Base-by-base conservation (phyloP, 2,329 filamentous ascomycete genomes). In the Bipolaris oryzae region DNA sequence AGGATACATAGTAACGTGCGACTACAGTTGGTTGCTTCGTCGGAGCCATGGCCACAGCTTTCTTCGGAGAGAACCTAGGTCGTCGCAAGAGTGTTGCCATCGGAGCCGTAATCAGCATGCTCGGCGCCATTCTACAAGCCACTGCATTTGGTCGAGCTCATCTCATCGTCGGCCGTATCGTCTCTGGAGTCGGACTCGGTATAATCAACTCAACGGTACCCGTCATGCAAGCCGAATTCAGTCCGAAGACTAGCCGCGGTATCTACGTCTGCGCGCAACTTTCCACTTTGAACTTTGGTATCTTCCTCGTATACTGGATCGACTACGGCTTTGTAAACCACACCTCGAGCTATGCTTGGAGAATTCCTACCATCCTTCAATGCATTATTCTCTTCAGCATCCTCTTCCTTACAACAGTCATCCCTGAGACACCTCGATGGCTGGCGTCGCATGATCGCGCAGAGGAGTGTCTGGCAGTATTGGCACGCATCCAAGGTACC, bases 1-100 rank as follows among this genome's bases (percentile, higher is more conserved):
- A 9, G 13, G n/a, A 23, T 3, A 7, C 1, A 34, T 33, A 28
- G 21, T 63, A 20, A 62, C 39, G 11, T 6, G n/a, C 2, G 3
- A 21, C 5, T 23, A 13, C 28, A 63, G 60, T 78, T 25, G 81
- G 81, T 11, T 78, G 76, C 57, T 77, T 79, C 50, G 42, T 74
- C 33, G 75, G 75, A 15, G 76, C 77, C 5, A 69, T 78, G 35
- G 52, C 71, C 1, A 64, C 59, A n/a, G 61, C 67, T 11, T 74
- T 76, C 53, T 64, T 83, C 11, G 86, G 85, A 35, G 85, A 88
- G 60, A 75, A 77, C 5, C 78, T 86, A 33, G 84, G 84, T 15
- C 78, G 85, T 41, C 61, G 63, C 42, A 64, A 66, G 54, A 58
- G 55, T 16, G 34, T 66, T 11, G 53, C 44, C 4, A 61, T 62